Conservation (phyloP, 1,284 basidiomycete species). For the Wallemia hederae region DNA sequence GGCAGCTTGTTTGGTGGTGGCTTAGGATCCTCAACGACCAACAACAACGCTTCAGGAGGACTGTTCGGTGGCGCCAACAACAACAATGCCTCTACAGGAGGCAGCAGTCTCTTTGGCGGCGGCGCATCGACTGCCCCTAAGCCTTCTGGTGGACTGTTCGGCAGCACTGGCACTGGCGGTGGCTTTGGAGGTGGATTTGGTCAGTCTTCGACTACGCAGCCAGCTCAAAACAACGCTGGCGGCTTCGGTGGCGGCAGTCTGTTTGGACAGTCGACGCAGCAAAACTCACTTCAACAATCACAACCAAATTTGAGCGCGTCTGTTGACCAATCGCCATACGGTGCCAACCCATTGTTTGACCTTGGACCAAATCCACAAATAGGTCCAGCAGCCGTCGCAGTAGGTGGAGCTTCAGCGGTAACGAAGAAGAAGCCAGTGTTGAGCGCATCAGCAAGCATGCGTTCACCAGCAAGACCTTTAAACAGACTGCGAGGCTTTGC, state of each 20-base stretch:
- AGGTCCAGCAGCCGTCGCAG: slow-evolving; percentile 13
- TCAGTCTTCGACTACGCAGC: slow-evolving; percentile 12
- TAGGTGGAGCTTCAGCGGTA: slow-evolving; percentile 12
- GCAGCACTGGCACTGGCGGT: slow-evolving; percentile 4
- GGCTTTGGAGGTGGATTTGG: slow-evolving; percentile 7
- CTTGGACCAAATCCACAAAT: slow-evolving; percentile 9
- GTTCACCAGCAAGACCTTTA: slow-evolving; percentile 17
- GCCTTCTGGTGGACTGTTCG: slow-evolving; percentile 10
- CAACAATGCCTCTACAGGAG: slow-evolving; percentile 2
- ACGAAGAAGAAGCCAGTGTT: slow-evolving; percentile 18
- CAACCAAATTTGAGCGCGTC: slow-evolving; percentile 36
- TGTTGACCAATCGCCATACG: slow-evolving; percentile 64
- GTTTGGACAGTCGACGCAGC: slow-evolving; percentile 20
- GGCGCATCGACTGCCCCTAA: slow-evolving; percentile 4
- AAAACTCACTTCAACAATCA: slow-evolving; percentile 11
- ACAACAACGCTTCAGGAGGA: slow-evolving; percentile 8
- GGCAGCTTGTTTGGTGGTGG: slow-evolving; percentile 10
- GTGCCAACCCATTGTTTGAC: slow-evolving; percentile 31
- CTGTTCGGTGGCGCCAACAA: slow-evolving; percentile 8
- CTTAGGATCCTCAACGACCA: slow-evolving; percentile 7
- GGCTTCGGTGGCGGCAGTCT: slow-evolving; percentile 18
- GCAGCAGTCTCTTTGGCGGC: slow-evolving; percentile 10
- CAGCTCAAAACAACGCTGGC: slow-evolving; percentile 11
- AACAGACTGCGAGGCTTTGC: slow-evolving; percentile 19
- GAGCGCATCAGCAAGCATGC: slow-evolving; percentile 15